These are phyloP conservation scores for Peronosclerospora sorghi DNA, from an alignment of 352 stramenopile species.

Conservation along the genomic window DNA sequence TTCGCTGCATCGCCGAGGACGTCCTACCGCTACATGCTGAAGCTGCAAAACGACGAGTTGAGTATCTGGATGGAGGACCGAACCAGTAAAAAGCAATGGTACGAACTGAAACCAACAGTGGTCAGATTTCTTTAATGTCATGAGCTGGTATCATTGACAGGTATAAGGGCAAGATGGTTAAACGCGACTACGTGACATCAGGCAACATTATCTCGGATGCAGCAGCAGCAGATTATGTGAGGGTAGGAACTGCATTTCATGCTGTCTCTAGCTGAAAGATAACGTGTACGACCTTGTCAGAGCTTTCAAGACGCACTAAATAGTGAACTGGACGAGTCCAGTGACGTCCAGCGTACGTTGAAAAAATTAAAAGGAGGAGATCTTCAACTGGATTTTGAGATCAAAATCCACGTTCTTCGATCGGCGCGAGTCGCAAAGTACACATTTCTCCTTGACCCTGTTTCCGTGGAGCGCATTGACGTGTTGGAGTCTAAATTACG, in stretches of 20 bases:
- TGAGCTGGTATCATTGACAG: not conserved
- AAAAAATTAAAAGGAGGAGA: not conserved
- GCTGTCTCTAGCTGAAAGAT: no score
- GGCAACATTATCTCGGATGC: slow-evolving; percentile 5
- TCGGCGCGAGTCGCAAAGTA: not conserved
- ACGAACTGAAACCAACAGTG: no score
- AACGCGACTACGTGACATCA: slow-evolving; percentile 2
- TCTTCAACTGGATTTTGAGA: slow-evolving; percentile 1
- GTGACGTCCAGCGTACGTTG: no score
- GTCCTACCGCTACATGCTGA: no score
- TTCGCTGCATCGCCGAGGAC: no score
- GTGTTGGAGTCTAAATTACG: no score
- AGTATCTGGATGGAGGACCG: no score
- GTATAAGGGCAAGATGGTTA: slow-evolving; percentile 7
- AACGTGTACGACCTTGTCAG: slow-evolving; percentile 1
- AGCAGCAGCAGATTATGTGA: not conserved
- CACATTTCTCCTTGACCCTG: no score
- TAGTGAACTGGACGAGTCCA: not conserved
- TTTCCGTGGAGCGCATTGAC: no score
- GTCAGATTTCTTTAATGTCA: not conserved
- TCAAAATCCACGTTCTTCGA: slow-evolving; percentile 3
- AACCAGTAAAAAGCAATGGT: no score
- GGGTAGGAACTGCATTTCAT: no score
- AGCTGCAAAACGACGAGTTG: no score
- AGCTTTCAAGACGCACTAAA: slow-evolving; percentile 11